Base-by-base conservation (phyloP, 441 rosid species). In the Cnidoscolus chayamansa region DNA sequence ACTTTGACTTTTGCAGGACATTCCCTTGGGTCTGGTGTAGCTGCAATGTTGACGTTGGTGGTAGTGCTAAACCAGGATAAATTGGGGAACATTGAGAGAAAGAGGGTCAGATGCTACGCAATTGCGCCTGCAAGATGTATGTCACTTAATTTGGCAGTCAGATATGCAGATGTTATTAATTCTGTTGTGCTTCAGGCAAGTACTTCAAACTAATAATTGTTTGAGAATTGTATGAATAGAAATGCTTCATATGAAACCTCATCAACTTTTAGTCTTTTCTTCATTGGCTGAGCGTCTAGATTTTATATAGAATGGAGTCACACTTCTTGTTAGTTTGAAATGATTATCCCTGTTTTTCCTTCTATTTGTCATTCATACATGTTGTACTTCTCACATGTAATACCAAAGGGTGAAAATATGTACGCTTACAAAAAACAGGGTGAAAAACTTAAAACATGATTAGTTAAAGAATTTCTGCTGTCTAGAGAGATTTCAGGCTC, bases 41-140 rank as follows among this genome's bases (percentile, higher is more conserved):
- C 92, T 8, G 81, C 96, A 8, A 81, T 89, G 91, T 70, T 90
- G 83, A 78, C 98, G 13, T 84, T 91, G 72, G 83, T 92, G 74
- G 90, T 83, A 13, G 90, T 82, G 73, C 77, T 77, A 30, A 81
- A 84, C 75, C 82, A 81, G 12, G 88, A 87, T 70, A 87, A 86
- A 70, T 77, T 90, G 81, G 92, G 90, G 68, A 80, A 84, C 68
- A 81, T 94, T 25, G 89, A 89, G 40, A 82, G 95, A 69, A 85
- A 74, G 74, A 87, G 96, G 82, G 81, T 91, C 31, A 83, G 98
- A 75, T 90, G 98, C 82, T 94, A 79, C 40, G 93, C 97, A 19
- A 86, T 90, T 61, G 97, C 98, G 8, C 98, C 98, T 76, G 95
- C 97, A 37, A 87, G 98, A 86, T 94, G 97, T 77, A 92, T 91